Evolutionary conservation across 352 stramenopile species (phyloP), one percentile per base, ranked within the genome.

Genomic region (Phytophthora tentaculata): DNA sequence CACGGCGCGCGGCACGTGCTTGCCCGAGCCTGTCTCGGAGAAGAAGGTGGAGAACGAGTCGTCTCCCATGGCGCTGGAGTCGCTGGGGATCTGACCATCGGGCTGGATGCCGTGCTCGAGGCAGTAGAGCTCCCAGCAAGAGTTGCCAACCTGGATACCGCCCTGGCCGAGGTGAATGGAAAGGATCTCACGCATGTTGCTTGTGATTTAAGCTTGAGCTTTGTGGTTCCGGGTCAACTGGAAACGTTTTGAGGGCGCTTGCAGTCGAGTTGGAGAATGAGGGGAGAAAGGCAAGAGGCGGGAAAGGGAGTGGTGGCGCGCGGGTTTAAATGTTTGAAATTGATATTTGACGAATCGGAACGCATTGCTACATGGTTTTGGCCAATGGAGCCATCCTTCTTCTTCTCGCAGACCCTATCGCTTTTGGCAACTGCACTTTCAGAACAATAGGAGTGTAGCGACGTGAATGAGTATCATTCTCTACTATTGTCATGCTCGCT

Each of bases 161-260:
- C 86, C 96, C 75, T 98, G 95, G 71, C 95, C 95, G 61, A 99
- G 89, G 80, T 99, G 97, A 71, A 99, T 97, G 43, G 92, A 98
- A 65, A 99, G 96, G 77, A 97, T 96, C 76, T 98, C 96, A 83
- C 91, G 88, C 90, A 97, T 97, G 28, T 53, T 32, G 32, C 32
- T 54, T 55, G 17, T 3, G 13, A 13, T 35, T 39, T 45, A 23
- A 41, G 24, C 13, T 16, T 22, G 35, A 32, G 28, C 28, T 32
- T 32, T 5, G 44, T 28, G 29, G 23, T 54, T 61, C 64, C 39
- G 44, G 56, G 49, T 14, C 57, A 26, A 67, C 69, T 70, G 58
- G 58, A 73, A 69, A 76, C 69, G 69, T 58, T 73, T 10, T 73
- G 59, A 76, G 59, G 69, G 64, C 69, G 69, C 44, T 69, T 76